Base-by-base conservation (phyloP, 305 asterid genomes). In the Caryopteris hybrid region DNA sequence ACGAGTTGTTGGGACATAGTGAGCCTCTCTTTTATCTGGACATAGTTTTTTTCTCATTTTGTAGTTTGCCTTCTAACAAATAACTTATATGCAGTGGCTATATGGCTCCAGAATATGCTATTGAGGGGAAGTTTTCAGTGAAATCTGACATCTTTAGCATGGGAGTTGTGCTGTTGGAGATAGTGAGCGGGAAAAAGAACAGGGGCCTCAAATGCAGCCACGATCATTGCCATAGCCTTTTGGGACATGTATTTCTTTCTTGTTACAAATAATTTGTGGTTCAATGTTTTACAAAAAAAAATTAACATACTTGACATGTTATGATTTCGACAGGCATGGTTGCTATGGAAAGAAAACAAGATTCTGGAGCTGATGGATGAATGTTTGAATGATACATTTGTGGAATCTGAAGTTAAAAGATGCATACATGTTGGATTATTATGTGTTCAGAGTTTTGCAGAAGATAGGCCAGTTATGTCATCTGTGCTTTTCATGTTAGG, bases 81-180 rank as follows among this genome's bases (percentile, higher is more conserved):
- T 21, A 39, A 8, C 13, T 27, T 25, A n/a, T 16, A 25, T 68
- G 63, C 59, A 78, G 79, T 55, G 78, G 75, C 6, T 76, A 66
- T 47, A 78, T 79, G 80, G 61, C 86, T 73, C 86, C 84, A 34
- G 84, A 82, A 53, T 82, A 82, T 2, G 79, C 79, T 2, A 52
- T 79, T 23, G 77, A 72, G 50, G 83, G 87, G 6, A 82, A 68
- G 25, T 71, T 70, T 60, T 82, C 83, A 16, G 69, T 54, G 6
- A 79, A 76, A 23, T 74, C 78, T 13, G 80, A 80, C 48, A 39
- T 80, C 31, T 80, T 74, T 23, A 80, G 78, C 69, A 8, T 80
- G 64, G 78, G 83, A 38, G 85, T 77, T 3, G 69, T 79, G 3
- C 17, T 78, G 72, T 20, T 79, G 34, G 81, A 78, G 75, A 69